Conservation (phyloP, 208 protist species). For the Herpetomonas samuelpessoai region DNA sequence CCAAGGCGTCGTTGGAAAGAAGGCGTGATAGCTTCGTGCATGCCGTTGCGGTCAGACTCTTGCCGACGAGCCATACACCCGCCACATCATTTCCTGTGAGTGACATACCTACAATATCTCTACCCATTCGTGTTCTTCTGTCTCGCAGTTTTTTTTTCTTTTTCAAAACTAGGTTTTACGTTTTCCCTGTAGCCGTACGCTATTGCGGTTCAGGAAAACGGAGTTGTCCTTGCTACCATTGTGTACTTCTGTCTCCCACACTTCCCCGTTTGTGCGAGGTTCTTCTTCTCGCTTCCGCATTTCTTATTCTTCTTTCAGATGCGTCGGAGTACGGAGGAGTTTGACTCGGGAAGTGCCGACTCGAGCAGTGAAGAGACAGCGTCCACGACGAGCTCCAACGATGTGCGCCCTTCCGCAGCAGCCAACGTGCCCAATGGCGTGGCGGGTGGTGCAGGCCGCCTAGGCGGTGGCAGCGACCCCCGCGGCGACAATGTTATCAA, state of each 20-base stretch:
- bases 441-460: not conserved
- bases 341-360: not conserved
- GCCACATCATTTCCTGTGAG: too few relatives aligned
- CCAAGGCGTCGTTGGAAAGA: too few relatives aligned
- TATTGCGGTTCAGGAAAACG: too few relatives aligned
- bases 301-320: not conserved
- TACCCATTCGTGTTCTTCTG: conserved; percentile 9
- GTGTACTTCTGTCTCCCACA: too few relatives aligned
- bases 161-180: not conserved
- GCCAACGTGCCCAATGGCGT: conserved; percentile 12
- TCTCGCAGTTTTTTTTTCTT: conserved; percentile 7
- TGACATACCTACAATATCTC: too few relatives aligned
- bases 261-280: too few relatives aligned
- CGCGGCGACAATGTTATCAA: not conserved
- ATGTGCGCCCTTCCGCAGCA: not conserved
- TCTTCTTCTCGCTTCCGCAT: conserved; percentile 3
- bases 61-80: too few relatives aligned
- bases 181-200: not conserved
- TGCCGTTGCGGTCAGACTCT: too few relatives aligned
- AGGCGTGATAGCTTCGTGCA: too few relatives aligned
- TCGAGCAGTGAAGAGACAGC: conserved; percentile 17
- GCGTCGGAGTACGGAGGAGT: not conserved
- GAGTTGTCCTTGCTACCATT: too few relatives aligned
- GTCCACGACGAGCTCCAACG: conserved; percentile 7
- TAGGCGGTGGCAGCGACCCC: too few relatives aligned